Base-by-base conservation (phyloP, 768 basidiomycete species). In the Butyriboletus loyo region DNA sequence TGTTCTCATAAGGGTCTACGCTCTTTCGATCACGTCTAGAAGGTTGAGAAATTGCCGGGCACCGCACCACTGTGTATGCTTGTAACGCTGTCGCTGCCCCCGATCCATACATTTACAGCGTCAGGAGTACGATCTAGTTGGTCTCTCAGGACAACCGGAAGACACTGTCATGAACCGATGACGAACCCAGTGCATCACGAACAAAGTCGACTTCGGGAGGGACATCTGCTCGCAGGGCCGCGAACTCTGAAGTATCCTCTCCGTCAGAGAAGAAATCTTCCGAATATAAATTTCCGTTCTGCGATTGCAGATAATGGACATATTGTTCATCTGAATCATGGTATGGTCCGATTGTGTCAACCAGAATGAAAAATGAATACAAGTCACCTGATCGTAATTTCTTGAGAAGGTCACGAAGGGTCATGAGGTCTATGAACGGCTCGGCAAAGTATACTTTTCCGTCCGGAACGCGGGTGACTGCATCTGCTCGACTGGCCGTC, bases 51-150 rank as follows among this genome's bases (percentile, higher is more conserved):
- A 25, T 39, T n/a, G 49, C 27, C 19, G 25, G 30, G 36, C 0
- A 21, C 58, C 75, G 46, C 57, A 91, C 92, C 93, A 63, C 83
- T 89, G 66, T 98, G 95, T 40, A 96, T 78, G 49, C 87, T 91
- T 1, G 95, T 97, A 14, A 83, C 73, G 63, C 91, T 93, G 52
- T 75, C 72, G 49, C 76, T 74, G 60, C 89, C 79, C 11, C 95
- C 94, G 32, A 97, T 89, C 93, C 94, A 98, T 19, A 98, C 63
- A 65, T 97, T 97, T 3, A 92, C 92, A 6, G 92, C 94, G 62
- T 98, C 95, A 0, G 94, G 91, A 17, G 72, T 58, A 57, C 72
- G 75, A 34, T 79, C 88, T 86, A 31, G 40, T 42, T 39, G 9
- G 27, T 47, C 4, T 25, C 25, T 56, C 32, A 49, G 47, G 36